These are phyloP conservation scores for Lyophyllum semitale DNA, from an alignment of 768 basidiomycete species.

Conservation along the genomic window DNA sequence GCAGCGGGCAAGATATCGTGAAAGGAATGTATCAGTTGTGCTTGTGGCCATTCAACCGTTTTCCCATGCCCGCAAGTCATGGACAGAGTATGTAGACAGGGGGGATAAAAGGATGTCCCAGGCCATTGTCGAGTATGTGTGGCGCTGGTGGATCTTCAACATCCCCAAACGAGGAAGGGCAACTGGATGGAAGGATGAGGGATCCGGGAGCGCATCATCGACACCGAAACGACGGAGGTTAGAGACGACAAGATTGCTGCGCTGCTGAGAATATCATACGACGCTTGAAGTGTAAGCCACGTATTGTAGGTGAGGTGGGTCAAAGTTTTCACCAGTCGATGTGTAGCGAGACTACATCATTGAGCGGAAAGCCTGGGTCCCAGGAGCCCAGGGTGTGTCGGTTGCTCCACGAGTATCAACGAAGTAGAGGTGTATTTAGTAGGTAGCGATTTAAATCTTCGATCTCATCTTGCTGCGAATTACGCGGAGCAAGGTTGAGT, in stretches of 20 bases:
- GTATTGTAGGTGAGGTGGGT: slow-evolving; percentile 22
- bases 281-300: slow-evolving; percentile 16
- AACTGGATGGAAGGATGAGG: slow-evolving; percentile 5
- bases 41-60: slow-evolving; percentile 17
- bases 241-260: slow-evolving; percentile 15
- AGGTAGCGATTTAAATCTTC: slow-evolving; percentile 16
- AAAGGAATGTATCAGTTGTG: slow-evolving; percentile 16
- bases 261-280: slow-evolving; percentile 19
- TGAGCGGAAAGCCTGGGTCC: slow-evolving; percentile 18
- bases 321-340: slow-evolving; percentile 21
- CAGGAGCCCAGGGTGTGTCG: slow-evolving; percentile 19
- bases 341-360: slow-evolving; percentile 10
- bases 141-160: slow-evolving; percentile 23
- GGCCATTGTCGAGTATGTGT: slow-evolving; percentile 19
- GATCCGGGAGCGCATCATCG: background rate
- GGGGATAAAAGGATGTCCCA: slow-evolving; percentile 20
- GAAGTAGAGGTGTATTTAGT: slow-evolving; percentile 15
- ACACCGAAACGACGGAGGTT: slow-evolving; percentile 22
- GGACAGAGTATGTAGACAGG: slow-evolving; percentile 15
- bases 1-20: slow-evolving; percentile 13
- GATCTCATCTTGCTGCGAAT: slow-evolving; percentile 19
- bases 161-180: slow-evolving; percentile 17
- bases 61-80: slow-evolving; percentile 21
- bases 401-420: slow-evolving; percentile 20
- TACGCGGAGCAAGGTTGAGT: slow-evolving; percentile 20